A percentile compares a stretch with the other conserved stretches of the same genome.
Conservation (phyloP, 2,329 filamentous ascomycete species). For the Tolypocladium ophioglossoides region DNA sequence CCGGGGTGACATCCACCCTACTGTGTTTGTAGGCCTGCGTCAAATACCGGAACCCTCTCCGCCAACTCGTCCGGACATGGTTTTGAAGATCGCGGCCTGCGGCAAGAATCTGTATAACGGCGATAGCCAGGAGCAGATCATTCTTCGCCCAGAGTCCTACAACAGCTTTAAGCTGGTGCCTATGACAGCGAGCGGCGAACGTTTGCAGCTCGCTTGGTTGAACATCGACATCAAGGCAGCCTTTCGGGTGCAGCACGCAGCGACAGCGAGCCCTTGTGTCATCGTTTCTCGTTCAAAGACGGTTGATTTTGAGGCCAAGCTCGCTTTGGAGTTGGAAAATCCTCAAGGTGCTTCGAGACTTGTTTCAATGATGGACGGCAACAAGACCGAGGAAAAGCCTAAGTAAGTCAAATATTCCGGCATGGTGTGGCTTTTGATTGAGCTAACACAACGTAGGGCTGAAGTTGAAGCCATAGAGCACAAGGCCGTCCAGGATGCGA, state of each 20-base stretch:
- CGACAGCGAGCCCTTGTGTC: conserved; percentile 8
- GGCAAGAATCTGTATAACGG: conserved; percentile 7
- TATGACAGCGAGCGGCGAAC: neutral
- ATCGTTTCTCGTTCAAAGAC: conserved; percentile 11
- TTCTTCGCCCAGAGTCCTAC: neutral
- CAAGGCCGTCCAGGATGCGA: conserved; percentile 3
- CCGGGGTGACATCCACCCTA: conserved; percentile 17
- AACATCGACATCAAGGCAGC: conserved; percentile 1
- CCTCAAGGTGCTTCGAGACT: neutral
- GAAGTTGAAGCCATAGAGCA: neutral
- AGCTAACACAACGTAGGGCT: neutral
- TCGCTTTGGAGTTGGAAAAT: conserved; percentile 12
- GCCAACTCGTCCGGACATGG: neutral
- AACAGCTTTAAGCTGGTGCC: conserved; percentile 3
- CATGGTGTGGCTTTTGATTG: neutral
- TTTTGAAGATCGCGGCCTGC: conserved; percentile 13
- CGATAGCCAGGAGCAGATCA: neutral
- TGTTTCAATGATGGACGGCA: neutral
- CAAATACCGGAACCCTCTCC: neutral
- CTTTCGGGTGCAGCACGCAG: conserved; percentile 6
- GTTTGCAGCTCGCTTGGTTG: conserved; percentile 3
- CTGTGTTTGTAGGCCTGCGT: conserved; percentile 4
- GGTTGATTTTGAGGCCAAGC: neutral
- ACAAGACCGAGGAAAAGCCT: neutral
- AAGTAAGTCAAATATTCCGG: conserved; percentile 6